Percentiles rank a stretch among this genome's conserved stretches.
Conservation (phyloP, 2,329 filamentous ascomycete genomes). For the Aspergillus unguis region DNA sequence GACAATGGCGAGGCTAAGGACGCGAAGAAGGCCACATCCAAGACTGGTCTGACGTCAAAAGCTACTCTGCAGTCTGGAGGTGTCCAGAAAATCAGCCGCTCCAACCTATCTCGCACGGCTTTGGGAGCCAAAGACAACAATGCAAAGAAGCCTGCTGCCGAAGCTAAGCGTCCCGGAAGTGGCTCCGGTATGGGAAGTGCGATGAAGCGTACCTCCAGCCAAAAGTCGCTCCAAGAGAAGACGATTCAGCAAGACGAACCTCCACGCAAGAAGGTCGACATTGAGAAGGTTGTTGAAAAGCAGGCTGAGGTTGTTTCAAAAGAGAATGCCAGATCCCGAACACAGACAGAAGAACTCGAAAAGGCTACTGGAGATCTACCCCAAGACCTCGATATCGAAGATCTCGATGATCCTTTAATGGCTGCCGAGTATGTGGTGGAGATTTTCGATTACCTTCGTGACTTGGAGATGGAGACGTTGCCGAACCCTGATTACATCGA, state of each 20-base stretch:
- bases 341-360: slow-evolving; percentile 43
- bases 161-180: slow-evolving; percentile 69
- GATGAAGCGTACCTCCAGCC: slow-evolving; percentile 63
- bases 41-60: slow-evolving; percentile 73
- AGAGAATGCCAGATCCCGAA: slow-evolving; percentile 19
- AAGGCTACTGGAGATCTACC: slow-evolving; percentile 35
- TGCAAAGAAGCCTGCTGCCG: slow-evolving; percentile 59
- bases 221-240: slow-evolving; percentile 60
- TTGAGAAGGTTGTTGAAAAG: slow-evolving; percentile 41
- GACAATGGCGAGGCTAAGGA: slow-evolving; percentile 58
- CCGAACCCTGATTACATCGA: slow-evolving; percentile 95
- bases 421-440: slow-evolving; percentile 95
- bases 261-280: slow-evolving; percentile 62
- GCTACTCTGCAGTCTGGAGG: slow-evolving; percentile 72
- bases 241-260: slow-evolving; percentile 58
- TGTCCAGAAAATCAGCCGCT: slow-evolving; percentile 68
- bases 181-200: slow-evolving; percentile 65
- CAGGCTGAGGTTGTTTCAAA: slow-evolving; percentile 35
- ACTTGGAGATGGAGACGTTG: slow-evolving; percentile 75
- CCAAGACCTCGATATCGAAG: slow-evolving; percentile 74
- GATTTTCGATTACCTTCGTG: slow-evolving; percentile 92
- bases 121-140: slow-evolving; percentile 62
- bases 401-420: slow-evolving; percentile 92
- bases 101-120: slow-evolving; percentile 59
- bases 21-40: slow-evolving; percentile 69